A percentile compares a stretch with the other conserved stretches of the same genome.
These are phyloP conservation scores for Solanum pinnatisectum DNA, from an alignment of 257 asterid genomes.

Conservation along the genomic window DNA sequence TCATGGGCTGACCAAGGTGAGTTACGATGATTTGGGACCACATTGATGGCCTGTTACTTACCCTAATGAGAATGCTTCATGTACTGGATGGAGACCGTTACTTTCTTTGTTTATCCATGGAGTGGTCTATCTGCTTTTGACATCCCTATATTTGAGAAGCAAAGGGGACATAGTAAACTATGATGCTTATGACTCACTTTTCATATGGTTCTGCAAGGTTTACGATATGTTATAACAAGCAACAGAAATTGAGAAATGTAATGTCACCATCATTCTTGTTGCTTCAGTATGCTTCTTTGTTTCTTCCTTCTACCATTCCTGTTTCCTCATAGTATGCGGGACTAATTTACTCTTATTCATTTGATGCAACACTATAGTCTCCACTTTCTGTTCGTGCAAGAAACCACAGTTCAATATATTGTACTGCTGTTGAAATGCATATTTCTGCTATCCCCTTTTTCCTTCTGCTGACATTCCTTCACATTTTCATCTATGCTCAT, in stretches of 20 bases:
- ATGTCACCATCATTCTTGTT: background rate
- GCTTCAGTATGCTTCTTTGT: background rate
- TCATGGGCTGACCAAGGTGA: conserved; percentile 74
- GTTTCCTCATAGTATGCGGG: background rate
- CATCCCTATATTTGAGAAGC: background rate
- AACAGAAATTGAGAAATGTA: background rate
- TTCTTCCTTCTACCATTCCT: background rate
- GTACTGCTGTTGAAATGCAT: background rate
- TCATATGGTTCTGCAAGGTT: background rate
- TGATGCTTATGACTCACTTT: background rate
- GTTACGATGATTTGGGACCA: background rate
- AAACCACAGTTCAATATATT: background rate
- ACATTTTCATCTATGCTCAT: background rate
- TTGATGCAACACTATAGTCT: background rate
- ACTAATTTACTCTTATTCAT: background rate
- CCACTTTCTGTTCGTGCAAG: background rate
- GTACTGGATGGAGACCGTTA: background rate
- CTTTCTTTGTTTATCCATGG: background rate
- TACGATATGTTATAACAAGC: background rate
- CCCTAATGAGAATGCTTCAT: background rate
- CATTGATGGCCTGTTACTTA: background rate
- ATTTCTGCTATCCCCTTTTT: background rate
- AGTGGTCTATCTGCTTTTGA: background rate
- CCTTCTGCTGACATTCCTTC: background rate
- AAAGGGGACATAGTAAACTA: background rate